Base-by-base conservation (phyloP, 202 grass and related monocot species). In the Digitaria exilis region DNA sequence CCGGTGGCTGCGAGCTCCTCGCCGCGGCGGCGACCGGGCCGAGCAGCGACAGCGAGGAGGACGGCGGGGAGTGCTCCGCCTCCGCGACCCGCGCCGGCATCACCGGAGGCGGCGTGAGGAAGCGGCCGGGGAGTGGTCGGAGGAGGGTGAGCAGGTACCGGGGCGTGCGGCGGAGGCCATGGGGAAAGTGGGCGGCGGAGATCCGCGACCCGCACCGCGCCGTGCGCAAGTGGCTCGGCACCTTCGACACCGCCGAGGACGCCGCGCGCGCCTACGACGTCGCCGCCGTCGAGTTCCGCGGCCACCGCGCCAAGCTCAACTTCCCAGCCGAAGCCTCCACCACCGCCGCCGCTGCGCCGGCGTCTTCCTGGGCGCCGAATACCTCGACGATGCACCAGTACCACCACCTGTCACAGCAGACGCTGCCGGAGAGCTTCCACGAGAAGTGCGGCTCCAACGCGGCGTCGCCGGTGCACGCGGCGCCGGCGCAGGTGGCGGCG, bases 181-280 rank as follows among this genome's bases (percentile, higher is more conserved):
- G 95, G 92, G 95, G 95, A 15, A 97, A 94, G 39, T 97, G 92
- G 95, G 92, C 95, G 28, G 90, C 95, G 57, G 95, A 97, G 90
- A 97, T 97, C 82, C 81, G 95, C 4, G 95, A 97, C 70, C 95
- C 95, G 9, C 86, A 69, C 62, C 80, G 84, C 79, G 90, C 95
- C 31, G 90, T 74, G 18, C 90, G 92, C 74, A 94, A 87, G 76
- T 97, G 95, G 92, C 92, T 97, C 10, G 92, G 95, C 83, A 97
- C 90, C 72, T 97, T 97, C 82, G 79, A 91, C 78, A 97, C 92
- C 43, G 90, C 95, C 31, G 92, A 91, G 41, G 86, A 97, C 31
- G 95, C 95, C 18, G 92, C 92, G 21, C 88, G 60, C 41, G 92
- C 92, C 6, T 97, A 97, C 60, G 95, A 97, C 67, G 74, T 76